phyloP scores from a whole-genome alignment of 352 stramenopile species.

The Pythium myriotylum region DNA sequence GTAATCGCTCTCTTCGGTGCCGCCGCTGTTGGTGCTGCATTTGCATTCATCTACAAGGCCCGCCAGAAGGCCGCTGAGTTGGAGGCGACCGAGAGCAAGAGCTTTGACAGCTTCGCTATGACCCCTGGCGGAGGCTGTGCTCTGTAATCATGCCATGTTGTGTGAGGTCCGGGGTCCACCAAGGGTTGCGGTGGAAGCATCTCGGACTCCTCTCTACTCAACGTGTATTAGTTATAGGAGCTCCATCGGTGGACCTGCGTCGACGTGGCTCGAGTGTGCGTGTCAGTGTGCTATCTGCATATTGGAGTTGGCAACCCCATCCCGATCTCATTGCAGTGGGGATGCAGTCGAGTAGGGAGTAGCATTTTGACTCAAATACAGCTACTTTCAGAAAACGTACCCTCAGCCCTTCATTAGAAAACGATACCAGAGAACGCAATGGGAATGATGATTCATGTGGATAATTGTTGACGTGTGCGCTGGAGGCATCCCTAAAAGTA shows the following conservation, averaged over 20 bases:
- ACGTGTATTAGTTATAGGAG: conserved; percentile 32
- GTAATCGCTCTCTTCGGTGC: conserved; percentile 39
- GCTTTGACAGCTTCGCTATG: conserved; percentile 43
- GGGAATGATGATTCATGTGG: too few relatives aligned
- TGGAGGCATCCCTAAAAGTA: too few relatives aligned
- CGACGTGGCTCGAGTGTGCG: conserved; percentile 21
- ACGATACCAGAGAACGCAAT: too few relatives aligned
- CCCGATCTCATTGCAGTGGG: conserved; percentile 6
- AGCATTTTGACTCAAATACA: background rate
- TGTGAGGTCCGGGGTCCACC: conserved; percentile 12
- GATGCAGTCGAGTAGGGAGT: conserved; percentile 19
- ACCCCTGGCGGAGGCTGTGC: conserved; percentile 56
- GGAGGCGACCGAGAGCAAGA: conserved; percentile 55
- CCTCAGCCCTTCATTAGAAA: too few relatives aligned
- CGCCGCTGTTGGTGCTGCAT: conserved; percentile 50
- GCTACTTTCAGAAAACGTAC: too few relatives aligned
- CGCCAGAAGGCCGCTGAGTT: conserved; percentile 67
- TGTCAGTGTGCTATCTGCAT: conserved; percentile 23
- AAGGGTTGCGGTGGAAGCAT: conserved; percentile 27
- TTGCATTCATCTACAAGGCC: conserved; percentile 80
- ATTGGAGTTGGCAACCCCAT: background rate
- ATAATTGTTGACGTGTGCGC: too few relatives aligned
- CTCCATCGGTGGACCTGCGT: conserved; percentile 6
- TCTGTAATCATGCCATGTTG: conserved; percentile 38
- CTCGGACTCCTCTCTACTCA: conserved; percentile 16